Evolutionary conservation across 1,284 basidiomycete genomes (phyloP).

Genomic region (Golubevia sp.): DNA sequence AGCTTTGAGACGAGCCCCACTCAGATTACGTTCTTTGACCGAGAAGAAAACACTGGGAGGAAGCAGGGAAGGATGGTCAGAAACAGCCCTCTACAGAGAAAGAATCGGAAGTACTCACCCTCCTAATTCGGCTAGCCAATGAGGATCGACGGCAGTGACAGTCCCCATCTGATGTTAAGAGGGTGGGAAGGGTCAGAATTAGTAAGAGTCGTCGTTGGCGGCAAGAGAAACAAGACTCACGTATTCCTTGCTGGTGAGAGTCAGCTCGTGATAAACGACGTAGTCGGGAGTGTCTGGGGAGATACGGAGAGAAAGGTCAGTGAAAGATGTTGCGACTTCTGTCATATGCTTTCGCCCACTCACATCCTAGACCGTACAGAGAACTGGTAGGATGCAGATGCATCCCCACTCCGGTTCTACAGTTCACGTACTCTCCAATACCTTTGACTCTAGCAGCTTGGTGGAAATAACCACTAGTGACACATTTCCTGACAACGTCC

Average conservation of each 20-base stretch:
- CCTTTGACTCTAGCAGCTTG: constrained; percentile 97
- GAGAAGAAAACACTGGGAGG: background rate
- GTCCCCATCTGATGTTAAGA: constrained; percentile 58
- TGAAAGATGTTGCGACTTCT: background rate
- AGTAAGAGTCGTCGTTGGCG: constrained; percentile 87
- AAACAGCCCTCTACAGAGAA: background rate
- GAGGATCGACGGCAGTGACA: constrained; percentile 58
- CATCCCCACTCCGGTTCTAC: constrained; percentile 82
- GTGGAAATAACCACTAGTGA: constrained; percentile 98
- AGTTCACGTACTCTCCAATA: constrained; percentile 97
- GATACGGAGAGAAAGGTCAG: constrained; percentile 22
- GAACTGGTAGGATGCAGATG: constrained; percentile 96
- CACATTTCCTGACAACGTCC: constrained; percentile 94
- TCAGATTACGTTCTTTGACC: background rate
- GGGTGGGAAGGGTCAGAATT: constrained; percentile 9
- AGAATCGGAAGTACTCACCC: background rate
- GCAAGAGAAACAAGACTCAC: constrained; percentile 22
- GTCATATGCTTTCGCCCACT: constrained; percentile 56
- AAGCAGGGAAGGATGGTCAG: background rate
- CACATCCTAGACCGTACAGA: constrained; percentile 91
- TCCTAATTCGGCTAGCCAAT: constrained; percentile 57
- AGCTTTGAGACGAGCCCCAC: background rate
- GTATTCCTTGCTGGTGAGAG: constrained; percentile 31
- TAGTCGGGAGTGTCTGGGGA: constrained; percentile 85
- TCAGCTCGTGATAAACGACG: constrained; percentile 88